A percentile compares a stretch with the other conserved stretches of the same genome.
Conservation (phyloP, 2,329 filamentous ascomycete genomes). For the Sporothrix humicola region DNA sequence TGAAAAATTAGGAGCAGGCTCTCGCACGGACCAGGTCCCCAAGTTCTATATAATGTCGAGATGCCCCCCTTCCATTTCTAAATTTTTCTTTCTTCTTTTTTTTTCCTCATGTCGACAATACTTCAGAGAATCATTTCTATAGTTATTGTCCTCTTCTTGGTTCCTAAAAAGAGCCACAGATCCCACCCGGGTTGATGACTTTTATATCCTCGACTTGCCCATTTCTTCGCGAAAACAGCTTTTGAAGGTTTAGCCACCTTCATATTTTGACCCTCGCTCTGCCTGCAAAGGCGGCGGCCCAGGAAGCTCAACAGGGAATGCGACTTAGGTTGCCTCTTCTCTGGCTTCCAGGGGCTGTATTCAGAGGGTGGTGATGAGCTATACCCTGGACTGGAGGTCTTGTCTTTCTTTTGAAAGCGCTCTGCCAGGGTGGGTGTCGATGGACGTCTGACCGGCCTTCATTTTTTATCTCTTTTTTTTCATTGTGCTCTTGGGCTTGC, state of each 20-base stretch:
- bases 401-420: conserved; percentile 71
- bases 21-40: conserved; percentile 30
- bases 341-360: conserved; percentile 60
- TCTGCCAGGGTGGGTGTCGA: conserved; percentile 78
- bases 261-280: conserved; percentile 72
- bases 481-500: conserved; percentile 58
- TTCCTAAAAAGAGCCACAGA: conserved; percentile 92
- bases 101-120: conserved; percentile 68
- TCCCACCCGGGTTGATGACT: conserved; percentile 94
- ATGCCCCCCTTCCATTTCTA: conserved; percentile 43
- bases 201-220: conserved; percentile 71
- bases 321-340: conserved; percentile 16
- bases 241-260: conserved; percentile 50
- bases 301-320: conserved; percentile 29
- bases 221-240: conserved; percentile 34
- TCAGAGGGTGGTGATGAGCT: conserved; percentile 93
- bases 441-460: conserved; percentile 85
- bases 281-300: conserved; percentile 66
- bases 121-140: conserved; percentile 95
- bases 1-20: conserved; percentile 17
- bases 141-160: conserved; percentile 93
- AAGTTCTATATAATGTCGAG: conserved; percentile 51
- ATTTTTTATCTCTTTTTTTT: conserved; percentile 63
- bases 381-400: conserved; percentile 71
- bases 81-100: conserved; percentile 51